Base-by-base conservation (phyloP, 352 stramenopile species). In the Phytophthora cactorum region DNA sequence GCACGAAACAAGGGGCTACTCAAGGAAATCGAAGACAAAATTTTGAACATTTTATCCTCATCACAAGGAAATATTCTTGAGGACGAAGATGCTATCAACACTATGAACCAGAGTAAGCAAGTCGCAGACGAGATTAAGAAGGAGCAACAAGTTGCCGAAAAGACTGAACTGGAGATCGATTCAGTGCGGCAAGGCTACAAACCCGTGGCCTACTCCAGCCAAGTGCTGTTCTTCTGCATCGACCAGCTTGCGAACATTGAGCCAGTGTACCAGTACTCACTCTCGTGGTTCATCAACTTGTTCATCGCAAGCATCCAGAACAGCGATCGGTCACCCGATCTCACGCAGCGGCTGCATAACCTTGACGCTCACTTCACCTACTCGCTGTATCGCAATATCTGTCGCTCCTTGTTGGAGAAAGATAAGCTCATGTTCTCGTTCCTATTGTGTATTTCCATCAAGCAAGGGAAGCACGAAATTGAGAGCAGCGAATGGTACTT, bases 191-290 rank as follows among this genome's bases (percentile, higher is more conserved):
- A 93, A 60, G 81, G 82, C 5, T 98, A 98, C 75, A 90, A 90
- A 39, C 89, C 92, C 0, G 91, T 98, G 3, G 86, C 84, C 9
- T 97, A 97, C 66, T 92, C 84, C 36, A 95, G 88, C 31, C 91
- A 97, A 68, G 92, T 97, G 39, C 66, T 98, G n/a, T 98, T 97
- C 77, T 98, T 98, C 69, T 98, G 91, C 67, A 98, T 98, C 66
- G 88, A 96, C 29, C 88, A 97, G 62, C 89, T 98, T 43, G 90
- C 91, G 39, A 97, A 98, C 76, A 97, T 98, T 62, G 91, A 98
- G 63, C 92, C 93, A 1, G 90, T 97, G 41, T 98, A 98, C 71
- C 91, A 97, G 68, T 98, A 98, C 66, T 96, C 88, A 28, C 74
- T 98, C 9, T 92, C 86, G 6, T 98, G 93, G 93, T 98, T 97